Evolutionary conservation across 75 land plant species (phyloP).

Genomic region (Picea glauca): DNA sequence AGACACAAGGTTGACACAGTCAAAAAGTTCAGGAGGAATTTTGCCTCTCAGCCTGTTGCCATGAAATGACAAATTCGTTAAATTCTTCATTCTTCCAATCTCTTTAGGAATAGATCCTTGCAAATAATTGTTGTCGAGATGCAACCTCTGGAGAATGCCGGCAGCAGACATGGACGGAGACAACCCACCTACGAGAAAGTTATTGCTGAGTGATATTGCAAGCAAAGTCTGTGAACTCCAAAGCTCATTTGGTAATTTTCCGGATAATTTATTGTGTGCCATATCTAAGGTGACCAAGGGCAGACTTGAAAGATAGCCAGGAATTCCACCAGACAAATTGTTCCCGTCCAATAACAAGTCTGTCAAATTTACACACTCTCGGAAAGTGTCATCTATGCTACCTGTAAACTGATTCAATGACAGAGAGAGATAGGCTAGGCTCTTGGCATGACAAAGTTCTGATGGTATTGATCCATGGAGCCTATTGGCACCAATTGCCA

Average conservation of each 20-base stretch:
- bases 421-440: constrained; percentile 20
- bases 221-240: constrained; percentile 51
- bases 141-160: constrained; percentile 28
- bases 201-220: constrained; percentile 39
- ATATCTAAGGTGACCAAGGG: constrained; percentile 58
- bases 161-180: constrained; percentile 27
- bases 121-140: constrained; percentile 44
- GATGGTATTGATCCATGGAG: constrained; percentile 47
- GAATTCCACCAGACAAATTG: constrained; percentile 46
- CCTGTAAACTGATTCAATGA: constrained; percentile 46
- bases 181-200: constrained; percentile 37
- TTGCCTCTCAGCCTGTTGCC: constrained; percentile 46
- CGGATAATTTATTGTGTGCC: constrained; percentile 54
- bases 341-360: constrained; percentile 50
- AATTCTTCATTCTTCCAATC: constrained; percentile 43
- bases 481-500: constrained; percentile 37
- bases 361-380: constrained; percentile 35
- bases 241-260: constrained; percentile 43
- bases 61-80: constrained; percentile 42
- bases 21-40: constrained; percentile 62
- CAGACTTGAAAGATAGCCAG: constrained; percentile 53
- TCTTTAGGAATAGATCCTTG: constrained; percentile 46
- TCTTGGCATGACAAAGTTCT: constrained; percentile 39
- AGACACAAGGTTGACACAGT: constrained; percentile 44
- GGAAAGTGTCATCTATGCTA: constrained; percentile 34